These are phyloP conservation scores for Acacia pycnantha DNA, from an alignment of 331 rosid genomes.

Conservation along the genomic window DNA sequence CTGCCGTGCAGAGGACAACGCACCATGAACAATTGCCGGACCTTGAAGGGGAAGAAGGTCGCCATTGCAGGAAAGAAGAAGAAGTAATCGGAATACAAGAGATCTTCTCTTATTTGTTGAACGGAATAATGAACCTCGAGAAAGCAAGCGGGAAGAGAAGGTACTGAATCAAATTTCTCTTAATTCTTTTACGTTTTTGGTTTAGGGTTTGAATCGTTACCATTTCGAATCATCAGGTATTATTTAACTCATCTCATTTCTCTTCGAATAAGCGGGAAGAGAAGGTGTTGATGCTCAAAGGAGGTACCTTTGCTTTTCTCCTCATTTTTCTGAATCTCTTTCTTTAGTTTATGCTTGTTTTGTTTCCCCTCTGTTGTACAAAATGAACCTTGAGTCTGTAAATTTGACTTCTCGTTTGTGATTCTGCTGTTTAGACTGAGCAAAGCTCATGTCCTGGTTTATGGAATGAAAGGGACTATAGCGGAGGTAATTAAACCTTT, in stretches of 20 bases:
- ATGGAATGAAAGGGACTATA: conserved; percentile 86
- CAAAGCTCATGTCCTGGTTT: conserved; percentile 87
- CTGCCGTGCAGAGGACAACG: too few relatives aligned
- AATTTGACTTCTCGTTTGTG: background rate
- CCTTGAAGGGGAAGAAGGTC: too few relatives aligned
- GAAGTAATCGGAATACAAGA: too few relatives aligned
- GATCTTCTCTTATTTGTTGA: conserved; percentile 45
- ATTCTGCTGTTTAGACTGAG: conserved; percentile 65
- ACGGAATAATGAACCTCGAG: conserved; percentile 55
- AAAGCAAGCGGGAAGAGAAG: conserved; percentile 88
- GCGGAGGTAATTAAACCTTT: conserved; percentile 64
- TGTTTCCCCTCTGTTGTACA: background rate
- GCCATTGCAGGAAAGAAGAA: too few relatives aligned
- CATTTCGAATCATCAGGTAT: too few relatives aligned
- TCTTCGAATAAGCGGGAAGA: too few relatives aligned
- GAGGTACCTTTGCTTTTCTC: conserved; percentile 39
- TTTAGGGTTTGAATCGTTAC: background rate
- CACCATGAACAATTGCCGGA: too few relatives aligned
- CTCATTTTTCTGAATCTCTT: background rate
- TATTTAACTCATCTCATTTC: too few relatives aligned
- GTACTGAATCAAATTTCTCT: conserved; percentile 30
- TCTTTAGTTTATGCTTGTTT: background rate
- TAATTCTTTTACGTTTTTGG: background rate
- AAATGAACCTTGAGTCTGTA: background rate
- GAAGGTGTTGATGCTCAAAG: conserved; percentile 97